These are phyloP conservation scores for Debaryomyces prosopidis DNA, from an alignment of 805 yeast species.

Conservation along the genomic window DNA sequence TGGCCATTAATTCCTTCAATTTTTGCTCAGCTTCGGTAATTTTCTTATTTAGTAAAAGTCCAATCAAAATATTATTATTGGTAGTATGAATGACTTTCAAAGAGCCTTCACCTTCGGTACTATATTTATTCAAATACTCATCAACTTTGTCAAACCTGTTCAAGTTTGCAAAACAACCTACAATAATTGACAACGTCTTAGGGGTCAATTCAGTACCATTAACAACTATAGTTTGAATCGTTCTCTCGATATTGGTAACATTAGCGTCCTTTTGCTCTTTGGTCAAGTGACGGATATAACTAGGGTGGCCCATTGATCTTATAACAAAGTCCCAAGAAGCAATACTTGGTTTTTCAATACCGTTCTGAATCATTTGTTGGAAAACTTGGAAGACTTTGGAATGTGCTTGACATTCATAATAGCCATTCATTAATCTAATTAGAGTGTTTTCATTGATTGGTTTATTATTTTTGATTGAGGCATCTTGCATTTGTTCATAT, in stretches of 20 bases:
- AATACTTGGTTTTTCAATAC: constrained; percentile 40
- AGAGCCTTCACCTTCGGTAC: constrained; percentile 15
- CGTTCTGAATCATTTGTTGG: constrained; percentile 45
- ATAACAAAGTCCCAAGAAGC: constrained; percentile 61
- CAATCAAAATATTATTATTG: constrained; percentile 47
- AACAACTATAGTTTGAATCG: constrained; percentile 29
- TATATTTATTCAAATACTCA: constrained; percentile 31
- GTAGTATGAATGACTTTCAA: constrained; percentile 37
- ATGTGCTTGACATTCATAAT: constrained; percentile 33
- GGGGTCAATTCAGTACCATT: constrained; percentile 41
- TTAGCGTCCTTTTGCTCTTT: constrained; percentile 26
- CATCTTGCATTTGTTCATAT: constrained; percentile 25
- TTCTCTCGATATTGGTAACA: constrained; percentile 24
- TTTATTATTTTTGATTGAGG: constrained; percentile 21
- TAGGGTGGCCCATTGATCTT: constrained; percentile 44
- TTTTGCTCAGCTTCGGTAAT: constrained; percentile 46
- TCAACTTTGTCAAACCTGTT: constrained; percentile 44
- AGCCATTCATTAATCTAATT: constrained; percentile 47
- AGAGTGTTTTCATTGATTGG: constrained; percentile 43
- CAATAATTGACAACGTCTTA: constrained; percentile 47
- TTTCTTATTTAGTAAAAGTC: constrained; percentile 39
- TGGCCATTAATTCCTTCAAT: constrained; percentile 35
- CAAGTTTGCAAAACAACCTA: constrained; percentile 48
- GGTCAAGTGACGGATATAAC: constrained; percentile 22
- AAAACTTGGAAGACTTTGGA: constrained; percentile 47